Evolutionary conservation across 2,329 filamentous ascomycete species (phyloP), one percentile per base, ranked within the genome.

Genomic region (Geosmithia morbida): DNA sequence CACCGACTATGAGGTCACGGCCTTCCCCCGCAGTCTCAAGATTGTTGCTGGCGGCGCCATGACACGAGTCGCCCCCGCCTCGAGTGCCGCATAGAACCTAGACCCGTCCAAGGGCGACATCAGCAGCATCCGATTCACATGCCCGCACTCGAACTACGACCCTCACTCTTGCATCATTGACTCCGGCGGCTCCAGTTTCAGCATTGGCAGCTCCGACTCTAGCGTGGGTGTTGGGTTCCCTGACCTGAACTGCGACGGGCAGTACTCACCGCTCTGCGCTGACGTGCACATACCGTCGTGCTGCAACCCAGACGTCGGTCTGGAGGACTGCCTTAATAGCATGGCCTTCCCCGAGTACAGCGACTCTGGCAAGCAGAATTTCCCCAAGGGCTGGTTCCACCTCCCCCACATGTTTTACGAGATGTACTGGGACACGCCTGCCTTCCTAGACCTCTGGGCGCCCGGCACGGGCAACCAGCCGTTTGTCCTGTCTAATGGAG

Each of bases 211-310:
- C 33, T 56, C 59, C 56, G 75, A 79, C 64, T 52, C 69, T 53
- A 75, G 74, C 44, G 66, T 72, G 43, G 79, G 79, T 51, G 67
- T 71, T 18, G 79, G 77, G 16, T 83, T 92, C 59, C 85, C 85
- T 20, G 72, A 80, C 58, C 71, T 75, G 58, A 74, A 81, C 56
- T 88, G 85, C 59, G 77, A 83, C 56, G 73, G 75, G 46, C 69
- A 65, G 48, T 70, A 68, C 53, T 80, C 79, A 46, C 78, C 79
- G 50, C 70, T 79, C 41, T 77, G 81, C 39, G 71, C 75, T 48
- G 81, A 86, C 53, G 65, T 85, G 40, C 81, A 83, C 67, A 84
- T 86, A 65, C 83, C 83, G 5, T 81, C 78, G 7, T 86, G 83
- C 70, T 85, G 84, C 72, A 74, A 86, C 61, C 82, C 81, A 29